These are phyloP conservation scores for Mycena sanguinolenta DNA, from an alignment of 768 basidiomycete species.

Conservation along the genomic window DNA sequence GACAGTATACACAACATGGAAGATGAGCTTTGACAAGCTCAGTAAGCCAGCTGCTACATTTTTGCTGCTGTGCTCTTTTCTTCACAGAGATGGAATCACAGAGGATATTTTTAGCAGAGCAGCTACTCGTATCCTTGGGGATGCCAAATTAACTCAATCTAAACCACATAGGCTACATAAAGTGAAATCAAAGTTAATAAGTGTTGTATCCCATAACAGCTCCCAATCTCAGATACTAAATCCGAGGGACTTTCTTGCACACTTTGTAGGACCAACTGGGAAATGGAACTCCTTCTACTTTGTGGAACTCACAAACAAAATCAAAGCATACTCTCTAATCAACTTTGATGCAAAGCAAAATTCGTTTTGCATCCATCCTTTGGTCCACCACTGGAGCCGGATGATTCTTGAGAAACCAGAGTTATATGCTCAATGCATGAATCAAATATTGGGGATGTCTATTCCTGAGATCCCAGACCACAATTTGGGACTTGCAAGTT, in stretches of 20 bases:
- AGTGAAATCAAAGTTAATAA: no score
- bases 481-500: not conserved
- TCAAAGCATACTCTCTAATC: no score
- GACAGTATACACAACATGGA: no score
- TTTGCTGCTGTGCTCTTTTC: no score
- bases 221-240: not conserved
- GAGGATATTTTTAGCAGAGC: conserved; percentile 4
- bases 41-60: no score
- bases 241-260: not conserved
- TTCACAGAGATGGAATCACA: no score
- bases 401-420: not conserved
- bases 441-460: not conserved
- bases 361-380: conserved; percentile 5
- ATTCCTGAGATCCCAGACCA: not conserved
- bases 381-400: not conserved
- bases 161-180: no score
- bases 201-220: no score
- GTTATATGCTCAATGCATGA: not conserved
- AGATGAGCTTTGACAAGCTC: no score
- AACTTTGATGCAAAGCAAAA: not conserved
- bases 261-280: not conserved
- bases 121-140: no score
- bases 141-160: no score
- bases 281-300: conserved; percentile 3
- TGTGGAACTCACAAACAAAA: no score